Conservation (phyloP, 495 filamentous ascomycete genomes). For the Pseudomonodictys pantanalensis region DNA sequence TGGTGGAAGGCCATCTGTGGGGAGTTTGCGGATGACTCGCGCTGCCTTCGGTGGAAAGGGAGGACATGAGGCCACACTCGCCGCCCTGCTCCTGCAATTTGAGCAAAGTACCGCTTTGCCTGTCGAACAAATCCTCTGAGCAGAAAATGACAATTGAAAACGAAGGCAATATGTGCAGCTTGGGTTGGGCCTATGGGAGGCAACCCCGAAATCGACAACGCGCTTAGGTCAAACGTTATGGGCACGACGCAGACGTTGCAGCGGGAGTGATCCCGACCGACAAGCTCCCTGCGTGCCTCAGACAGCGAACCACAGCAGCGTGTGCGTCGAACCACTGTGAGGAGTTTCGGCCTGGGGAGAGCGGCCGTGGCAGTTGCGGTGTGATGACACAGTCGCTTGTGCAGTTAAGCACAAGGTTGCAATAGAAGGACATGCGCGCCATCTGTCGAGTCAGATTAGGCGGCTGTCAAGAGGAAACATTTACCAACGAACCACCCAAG, state of each 20-base stretch:
- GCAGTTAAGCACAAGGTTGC: constrained; percentile 10
- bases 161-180: not conserved
- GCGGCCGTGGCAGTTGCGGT: not conserved
- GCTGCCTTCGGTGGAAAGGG: not conserved
- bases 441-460: constrained; percentile 1
- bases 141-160: not conserved
- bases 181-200: too few relatives aligned
- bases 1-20: not conserved
- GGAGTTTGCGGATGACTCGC: constrained; percentile 22
- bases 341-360: not conserved
- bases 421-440: constrained; percentile 10
- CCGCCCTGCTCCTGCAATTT: constrained; percentile 25
- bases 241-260: constrained; percentile 15
- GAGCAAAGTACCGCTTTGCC: not conserved
- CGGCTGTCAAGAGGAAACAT: not conserved
- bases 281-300: not conserved
- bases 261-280: constrained; percentile 11
- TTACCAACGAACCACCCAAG: not conserved
- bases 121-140: not conserved
- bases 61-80: not conserved
- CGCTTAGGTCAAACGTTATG: not conserved
- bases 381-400: not conserved
- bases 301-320: too few relatives aligned
- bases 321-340: too few relatives aligned
- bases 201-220: too few relatives aligned